Percentiles rank a stretch among this genome's conserved stretches.
Conservation (phyloP, 805 yeast genomes). For the Nakazawaea anatomiae region DNA sequence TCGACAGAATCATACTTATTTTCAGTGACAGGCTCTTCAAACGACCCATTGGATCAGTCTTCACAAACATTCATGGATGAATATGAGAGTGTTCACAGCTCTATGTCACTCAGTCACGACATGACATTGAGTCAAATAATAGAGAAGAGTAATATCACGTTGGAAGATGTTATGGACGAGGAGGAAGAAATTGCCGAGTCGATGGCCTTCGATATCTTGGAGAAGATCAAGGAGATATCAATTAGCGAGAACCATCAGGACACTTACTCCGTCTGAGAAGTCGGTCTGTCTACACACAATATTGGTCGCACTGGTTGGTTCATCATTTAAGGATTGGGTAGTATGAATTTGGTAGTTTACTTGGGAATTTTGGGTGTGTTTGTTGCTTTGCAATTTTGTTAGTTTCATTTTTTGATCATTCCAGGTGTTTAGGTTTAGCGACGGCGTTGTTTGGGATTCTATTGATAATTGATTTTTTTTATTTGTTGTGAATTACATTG, state of each 20-base stretch:
- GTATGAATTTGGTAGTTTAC: too few species aligned
- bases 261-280: background rate
- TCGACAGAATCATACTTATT: background rate
- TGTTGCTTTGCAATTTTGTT: too few species aligned
- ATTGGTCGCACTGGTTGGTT: too few species aligned
- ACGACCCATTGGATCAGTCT: background rate
- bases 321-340: too few species aligned
- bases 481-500: too few species aligned
- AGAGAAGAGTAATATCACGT: background rate
- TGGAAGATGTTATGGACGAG: background rate
- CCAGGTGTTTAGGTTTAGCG: too few species aligned
- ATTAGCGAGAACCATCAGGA: background rate
- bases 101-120: background rate
- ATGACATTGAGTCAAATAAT: background rate
- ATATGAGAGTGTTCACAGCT: conserved; percentile 1
- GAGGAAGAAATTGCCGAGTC: conserved; percentile 9
- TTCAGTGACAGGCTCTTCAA: background rate
- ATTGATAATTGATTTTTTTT: too few species aligned
- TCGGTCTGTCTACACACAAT: too few species aligned
- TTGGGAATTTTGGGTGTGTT: too few species aligned
- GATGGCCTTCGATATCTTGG: conserved; percentile 6
- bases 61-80: background rate
- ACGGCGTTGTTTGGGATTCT: too few species aligned
- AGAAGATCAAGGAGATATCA: conserved; percentile 7
- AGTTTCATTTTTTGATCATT: too few species aligned